phyloP scores from a whole-genome alignment of 179 eudicot genomes.

The Spinacia oleracea region DNA sequence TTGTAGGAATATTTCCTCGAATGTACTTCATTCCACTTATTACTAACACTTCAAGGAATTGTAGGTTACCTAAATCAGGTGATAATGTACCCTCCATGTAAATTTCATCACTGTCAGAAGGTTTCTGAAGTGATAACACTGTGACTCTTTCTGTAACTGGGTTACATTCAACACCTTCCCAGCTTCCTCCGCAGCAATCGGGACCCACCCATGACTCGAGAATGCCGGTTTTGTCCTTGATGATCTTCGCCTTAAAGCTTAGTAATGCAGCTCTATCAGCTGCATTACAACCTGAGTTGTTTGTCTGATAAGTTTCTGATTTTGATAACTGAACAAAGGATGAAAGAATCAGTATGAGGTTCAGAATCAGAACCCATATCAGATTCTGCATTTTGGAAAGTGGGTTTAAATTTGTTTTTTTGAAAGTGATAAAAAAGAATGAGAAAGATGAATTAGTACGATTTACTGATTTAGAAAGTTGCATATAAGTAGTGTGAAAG shows the following conservation, averaged over 20 bases:
- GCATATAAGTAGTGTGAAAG: conserved; percentile 42
- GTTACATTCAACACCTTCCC: conserved; percentile 81
- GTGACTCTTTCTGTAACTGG: conserved; percentile 58
- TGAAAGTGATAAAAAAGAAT: conserved; percentile 15
- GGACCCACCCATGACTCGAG: conserved; percentile 69
- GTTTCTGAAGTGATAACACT: conserved; percentile 50
- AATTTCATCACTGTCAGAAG: conserved; percentile 29
- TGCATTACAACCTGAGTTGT: conserved; percentile 34
- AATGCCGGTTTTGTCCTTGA: conserved; percentile 59
- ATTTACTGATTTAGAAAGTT: conserved; percentile 24
- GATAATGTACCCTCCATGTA: conserved; percentile 78
- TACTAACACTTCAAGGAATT: conserved; percentile 55
- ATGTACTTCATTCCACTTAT: conserved; percentile 76
- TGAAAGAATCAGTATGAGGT: conserved; percentile 38
- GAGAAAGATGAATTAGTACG: neutral
- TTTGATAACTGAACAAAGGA: conserved; percentile 22
- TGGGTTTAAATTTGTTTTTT: conserved; percentile 34
- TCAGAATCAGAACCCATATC: conserved; percentile 48
- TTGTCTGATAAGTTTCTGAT: conserved; percentile 20
- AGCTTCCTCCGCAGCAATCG: conserved; percentile 77
- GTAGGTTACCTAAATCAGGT: conserved; percentile 56
- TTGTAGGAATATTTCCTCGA: conserved; percentile 57
- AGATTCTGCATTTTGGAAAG: conserved; percentile 46
- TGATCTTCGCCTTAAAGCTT: conserved; percentile 62
- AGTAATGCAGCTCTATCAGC: conserved; percentile 70